These are phyloP conservation scores for Xylariaceae sp. DNA, from an alignment of 2,329 filamentous ascomycete species.

Conservation along the genomic window DNA sequence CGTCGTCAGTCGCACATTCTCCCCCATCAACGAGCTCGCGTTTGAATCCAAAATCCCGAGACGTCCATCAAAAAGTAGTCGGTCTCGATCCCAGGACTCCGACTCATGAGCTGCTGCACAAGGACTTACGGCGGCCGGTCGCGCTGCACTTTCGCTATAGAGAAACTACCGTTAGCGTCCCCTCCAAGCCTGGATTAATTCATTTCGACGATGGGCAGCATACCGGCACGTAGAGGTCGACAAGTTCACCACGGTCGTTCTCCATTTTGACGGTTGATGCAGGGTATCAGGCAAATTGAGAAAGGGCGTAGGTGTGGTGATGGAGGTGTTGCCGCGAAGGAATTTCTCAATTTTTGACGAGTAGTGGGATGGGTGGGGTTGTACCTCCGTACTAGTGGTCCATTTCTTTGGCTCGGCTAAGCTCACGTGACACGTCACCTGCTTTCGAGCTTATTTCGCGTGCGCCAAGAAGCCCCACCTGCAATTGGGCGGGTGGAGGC, in stretches of 20 bases:
- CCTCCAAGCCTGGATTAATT: background rate
- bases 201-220: background rate
- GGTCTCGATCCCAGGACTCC: background rate
- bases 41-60: background rate
- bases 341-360: conserved; percentile 27
- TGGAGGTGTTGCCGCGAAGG: conserved; percentile 20
- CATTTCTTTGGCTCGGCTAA: conserved; percentile 16
- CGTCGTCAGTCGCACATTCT: conserved; percentile 3
- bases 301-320: conserved; percentile 20
- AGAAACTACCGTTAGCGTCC: conserved; percentile 12
- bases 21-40: background rate
- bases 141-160: conserved; percentile 81
- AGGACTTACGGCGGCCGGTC: conserved; percentile 17
- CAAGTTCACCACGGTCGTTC: conserved; percentile 98
- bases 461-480: conserved; percentile 13
- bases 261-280: conserved; percentile 70
- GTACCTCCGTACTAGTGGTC: conserved; percentile 12
- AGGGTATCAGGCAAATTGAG: conserved; percentile 19
- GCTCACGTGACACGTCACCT: conserved; percentile 29
- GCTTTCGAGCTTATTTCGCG: conserved; percentile 29
- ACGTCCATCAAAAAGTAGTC: background rate
- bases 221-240: conserved; percentile 76
- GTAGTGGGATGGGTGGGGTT: conserved; percentile 17
- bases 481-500: background rate
- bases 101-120: background rate